phyloP scores from a whole-genome alignment of 805 yeast genomes.

The Candida michaelii region DNA sequence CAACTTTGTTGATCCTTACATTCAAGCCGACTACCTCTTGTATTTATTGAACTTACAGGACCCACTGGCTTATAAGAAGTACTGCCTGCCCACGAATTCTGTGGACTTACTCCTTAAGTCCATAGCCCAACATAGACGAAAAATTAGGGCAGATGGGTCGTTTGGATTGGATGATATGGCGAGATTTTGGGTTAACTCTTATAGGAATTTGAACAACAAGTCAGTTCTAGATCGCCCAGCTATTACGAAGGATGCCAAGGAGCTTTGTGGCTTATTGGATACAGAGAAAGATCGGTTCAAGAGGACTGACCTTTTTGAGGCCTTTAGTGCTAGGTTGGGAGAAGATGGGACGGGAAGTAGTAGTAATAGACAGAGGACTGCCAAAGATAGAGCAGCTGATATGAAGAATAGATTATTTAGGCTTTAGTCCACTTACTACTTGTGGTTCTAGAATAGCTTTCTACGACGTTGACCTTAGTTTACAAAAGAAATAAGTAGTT shows the following conservation, averaged over 20 bases:
- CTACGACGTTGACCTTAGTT: too few relatives aligned
- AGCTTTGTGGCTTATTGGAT: slow-evolving; percentile 23
- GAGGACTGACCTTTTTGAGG: slow-evolving; percentile 26
- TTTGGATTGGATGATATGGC: slow-evolving; percentile 64
- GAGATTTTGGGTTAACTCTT: slow-evolving; percentile 57
- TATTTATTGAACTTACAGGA: slow-evolving; percentile 69
- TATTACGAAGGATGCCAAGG: slow-evolving; percentile 25
- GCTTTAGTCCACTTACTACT: too few relatives aligned
- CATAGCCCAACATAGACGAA: slow-evolving; percentile 43
- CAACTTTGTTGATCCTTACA: slow-evolving; percentile 73
- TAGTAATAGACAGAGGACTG: slow-evolving; percentile 40
- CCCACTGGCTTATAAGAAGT: slow-evolving; percentile 47
- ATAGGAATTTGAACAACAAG: slow-evolving; percentile 44
- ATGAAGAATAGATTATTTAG: slow-evolving; percentile 39
- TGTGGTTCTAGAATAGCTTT: too few relatives aligned
- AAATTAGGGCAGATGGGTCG: slow-evolving; percentile 33
- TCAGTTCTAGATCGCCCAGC: slow-evolving; percentile 39
- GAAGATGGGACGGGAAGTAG: slow-evolving; percentile 37
- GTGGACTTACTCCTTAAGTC: slow-evolving; percentile 54
- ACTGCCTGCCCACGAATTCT: slow-evolving; percentile 68
- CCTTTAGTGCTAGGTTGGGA: slow-evolving; percentile 36
- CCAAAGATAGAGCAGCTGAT: slow-evolving; percentile 45
- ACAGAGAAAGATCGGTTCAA: slow-evolving; percentile 31
- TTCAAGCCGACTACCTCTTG: slow-evolving; percentile 82
- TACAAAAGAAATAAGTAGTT: too few relatives aligned